A percentile compares a stretch with the other conserved stretches of the same genome.
These are phyloP conservation scores for Lactarius tabidus DNA, from an alignment of 768 basidiomycete genomes.

Conservation along the genomic window DNA sequence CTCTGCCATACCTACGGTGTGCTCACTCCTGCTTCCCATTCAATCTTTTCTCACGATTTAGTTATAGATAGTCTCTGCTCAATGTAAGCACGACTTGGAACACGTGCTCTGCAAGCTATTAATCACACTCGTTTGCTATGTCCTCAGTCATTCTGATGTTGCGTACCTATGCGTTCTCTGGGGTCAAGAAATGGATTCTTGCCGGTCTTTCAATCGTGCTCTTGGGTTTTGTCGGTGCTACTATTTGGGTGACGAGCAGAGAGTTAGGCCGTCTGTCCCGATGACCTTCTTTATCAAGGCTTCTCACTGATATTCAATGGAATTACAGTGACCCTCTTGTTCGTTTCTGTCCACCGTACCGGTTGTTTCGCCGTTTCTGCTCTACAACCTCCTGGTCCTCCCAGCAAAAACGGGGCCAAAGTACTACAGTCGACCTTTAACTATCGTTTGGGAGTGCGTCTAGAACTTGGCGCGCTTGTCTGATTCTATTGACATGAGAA, in stretches of 20 bases:
- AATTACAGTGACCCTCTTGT: conserved; percentile 9
- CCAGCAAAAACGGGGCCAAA: too few relatives aligned
- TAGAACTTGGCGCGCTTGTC: background rate
- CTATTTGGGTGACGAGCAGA: conserved; percentile 12
- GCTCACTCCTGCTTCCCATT: background rate
- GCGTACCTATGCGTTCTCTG: conserved; percentile 23
- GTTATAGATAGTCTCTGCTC: conserved; percentile 10
- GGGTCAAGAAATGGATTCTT: conserved; percentile 1
- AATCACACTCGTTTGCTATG: background rate
- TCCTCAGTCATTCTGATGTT: conserved; percentile 20
- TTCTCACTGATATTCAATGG: background rate
- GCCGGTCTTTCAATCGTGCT: conserved; percentile 3
- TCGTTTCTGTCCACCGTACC: background rate
- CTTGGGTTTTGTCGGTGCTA: background rate
- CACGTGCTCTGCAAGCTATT: background rate
- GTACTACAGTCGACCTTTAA: background rate
- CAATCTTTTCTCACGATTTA: background rate
- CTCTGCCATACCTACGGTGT: conserved; percentile 13
- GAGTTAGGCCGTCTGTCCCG: conserved; percentile 4
- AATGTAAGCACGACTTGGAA: conserved; percentile 5
- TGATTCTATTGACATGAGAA: background rate
- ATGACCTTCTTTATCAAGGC: background rate
- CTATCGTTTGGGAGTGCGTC: conserved; percentile 20
- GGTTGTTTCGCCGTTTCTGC: conserved; percentile 19
- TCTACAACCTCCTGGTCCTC: background rate